These are phyloP conservation scores for Ophiostoma piceae DNA, from an alignment of 2,329 filamentous ascomycete genomes.

Conservation along the genomic window DNA sequence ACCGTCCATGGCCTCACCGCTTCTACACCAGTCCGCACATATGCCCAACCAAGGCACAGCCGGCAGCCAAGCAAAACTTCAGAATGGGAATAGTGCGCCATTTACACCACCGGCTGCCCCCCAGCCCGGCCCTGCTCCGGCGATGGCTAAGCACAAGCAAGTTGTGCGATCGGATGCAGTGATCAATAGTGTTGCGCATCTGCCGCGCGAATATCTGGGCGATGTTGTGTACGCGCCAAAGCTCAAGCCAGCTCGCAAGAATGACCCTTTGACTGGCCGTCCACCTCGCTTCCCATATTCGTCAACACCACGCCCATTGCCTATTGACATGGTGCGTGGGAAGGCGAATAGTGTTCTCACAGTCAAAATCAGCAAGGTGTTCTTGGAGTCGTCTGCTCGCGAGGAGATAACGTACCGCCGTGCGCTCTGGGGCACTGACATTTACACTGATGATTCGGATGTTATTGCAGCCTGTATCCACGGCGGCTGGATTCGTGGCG, in stretches of 20 bases:
- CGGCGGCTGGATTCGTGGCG: constrained; percentile 83
- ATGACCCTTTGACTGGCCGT: constrained; percentile 48
- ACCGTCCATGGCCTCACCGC: neutral
- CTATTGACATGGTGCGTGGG: constrained; percentile 63
- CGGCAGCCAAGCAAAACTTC: neutral
- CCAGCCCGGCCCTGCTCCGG: constrained; percentile 1
- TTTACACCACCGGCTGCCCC: neutral
- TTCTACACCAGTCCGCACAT: constrained; percentile 25
- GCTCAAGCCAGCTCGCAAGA: constrained; percentile 50
- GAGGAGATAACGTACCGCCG: constrained; percentile 78
- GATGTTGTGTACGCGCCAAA: constrained; percentile 73
- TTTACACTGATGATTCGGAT: constrained; percentile 96
- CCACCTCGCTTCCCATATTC: constrained; percentile 35
- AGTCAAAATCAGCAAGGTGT: constrained; percentile 75
- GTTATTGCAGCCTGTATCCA: constrained; percentile 90
- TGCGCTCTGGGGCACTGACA: constrained; percentile 85
- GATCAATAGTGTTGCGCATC: constrained; percentile 63
- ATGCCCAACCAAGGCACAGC: constrained; percentile 31
- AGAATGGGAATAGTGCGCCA: constrained; percentile 4
- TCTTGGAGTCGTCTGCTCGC: constrained; percentile 63
- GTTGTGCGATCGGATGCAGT: constrained; percentile 65
- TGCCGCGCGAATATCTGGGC: constrained; percentile 74
- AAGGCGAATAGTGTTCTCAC: constrained; percentile 89
- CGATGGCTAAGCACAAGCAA: constrained; percentile 51
- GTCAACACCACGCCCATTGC: constrained; percentile 65